Conservation (phyloP, 2,329 filamentous ascomycete species). For the Paecilomyces dactylethromorphus region DNA sequence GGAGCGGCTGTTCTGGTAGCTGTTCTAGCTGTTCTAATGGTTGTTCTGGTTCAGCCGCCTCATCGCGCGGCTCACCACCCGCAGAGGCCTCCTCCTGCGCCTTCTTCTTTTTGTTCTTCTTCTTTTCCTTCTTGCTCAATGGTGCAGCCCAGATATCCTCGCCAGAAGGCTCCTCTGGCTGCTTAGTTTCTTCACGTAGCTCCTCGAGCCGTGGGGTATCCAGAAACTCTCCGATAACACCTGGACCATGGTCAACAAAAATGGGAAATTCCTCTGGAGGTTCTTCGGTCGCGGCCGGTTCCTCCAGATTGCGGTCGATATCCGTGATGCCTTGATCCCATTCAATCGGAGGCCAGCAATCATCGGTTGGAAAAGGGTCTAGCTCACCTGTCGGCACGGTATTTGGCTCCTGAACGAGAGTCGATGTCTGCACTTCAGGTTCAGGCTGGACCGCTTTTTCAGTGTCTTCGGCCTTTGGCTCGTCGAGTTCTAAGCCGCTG, state of each 20-base stretch:
- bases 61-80: neutral
- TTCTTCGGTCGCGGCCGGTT: conserved; percentile 15
- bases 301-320: neutral
- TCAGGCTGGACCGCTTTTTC: neutral
- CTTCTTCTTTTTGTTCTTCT: conserved; percentile 26
- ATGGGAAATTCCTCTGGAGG: conserved; percentile 14
- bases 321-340: conserved; percentile 20
- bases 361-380: conserved; percentile 3
- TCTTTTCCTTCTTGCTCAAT: conserved; percentile 15
- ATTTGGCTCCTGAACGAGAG: conserved; percentile 1
- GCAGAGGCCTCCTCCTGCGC: neutral
- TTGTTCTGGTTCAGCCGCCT: neutral
- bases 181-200: neutral
- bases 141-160: conserved; percentile 6
- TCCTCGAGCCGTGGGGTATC: neutral
- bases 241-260: neutral
- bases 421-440: neutral
- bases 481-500: conserved; percentile 7
- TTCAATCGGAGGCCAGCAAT: conserved; percentile 31
- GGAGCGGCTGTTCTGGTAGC: neutral
- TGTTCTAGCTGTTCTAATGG: no score
- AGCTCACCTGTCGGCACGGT: neutral
- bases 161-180: neutral
- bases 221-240: neutral
- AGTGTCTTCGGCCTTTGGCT: neutral